Evolutionary conservation across 1,284 basidiomycete genomes (phyloP).

Genomic region (Bjerkandera adusta): DNA sequence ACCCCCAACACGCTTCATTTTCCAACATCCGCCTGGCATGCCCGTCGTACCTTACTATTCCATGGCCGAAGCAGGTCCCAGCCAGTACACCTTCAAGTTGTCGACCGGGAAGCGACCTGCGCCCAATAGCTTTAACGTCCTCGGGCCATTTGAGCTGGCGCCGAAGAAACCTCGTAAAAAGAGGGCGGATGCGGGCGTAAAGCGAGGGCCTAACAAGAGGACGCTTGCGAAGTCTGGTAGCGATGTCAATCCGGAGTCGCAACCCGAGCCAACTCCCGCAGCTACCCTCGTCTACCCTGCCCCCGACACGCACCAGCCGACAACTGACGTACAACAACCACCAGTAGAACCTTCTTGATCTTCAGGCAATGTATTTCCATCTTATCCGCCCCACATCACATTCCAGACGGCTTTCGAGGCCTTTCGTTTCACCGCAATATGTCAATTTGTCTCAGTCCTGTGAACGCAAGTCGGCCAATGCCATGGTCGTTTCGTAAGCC

Average conservation of each 20-base stretch:
- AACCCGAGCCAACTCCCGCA: too few relatives aligned
- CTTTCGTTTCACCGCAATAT: too few relatives aligned
- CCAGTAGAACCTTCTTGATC: neutral
- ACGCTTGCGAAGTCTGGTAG: neutral
- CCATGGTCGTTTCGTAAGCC: too few relatives aligned
- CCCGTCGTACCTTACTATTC: neutral
- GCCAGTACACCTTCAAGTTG: neutral
- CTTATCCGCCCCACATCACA: neutral
- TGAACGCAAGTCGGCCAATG: too few relatives aligned
- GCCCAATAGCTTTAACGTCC: conserved; percentile 1
- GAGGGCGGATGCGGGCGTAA: conserved; percentile 7
- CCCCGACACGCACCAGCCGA: neutral
- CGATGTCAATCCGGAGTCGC: too few relatives aligned
- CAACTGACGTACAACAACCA: neutral
- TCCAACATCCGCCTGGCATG: neutral
- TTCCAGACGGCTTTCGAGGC: neutral
- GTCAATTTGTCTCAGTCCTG: too few relatives aligned
- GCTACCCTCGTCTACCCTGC: too few relatives aligned
- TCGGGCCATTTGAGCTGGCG: neutral
- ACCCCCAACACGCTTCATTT: too few relatives aligned
- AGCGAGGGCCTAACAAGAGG: conserved; percentile 8
- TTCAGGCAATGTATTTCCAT: neutral
- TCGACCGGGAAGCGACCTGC: conserved; percentile 2
- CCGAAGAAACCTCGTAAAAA: conserved; percentile 11
- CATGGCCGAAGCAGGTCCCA: neutral